Evolutionary conservation across 352 stramenopile genomes (phyloP).

Genomic region (Thalassiosira mediterranea): DNA sequence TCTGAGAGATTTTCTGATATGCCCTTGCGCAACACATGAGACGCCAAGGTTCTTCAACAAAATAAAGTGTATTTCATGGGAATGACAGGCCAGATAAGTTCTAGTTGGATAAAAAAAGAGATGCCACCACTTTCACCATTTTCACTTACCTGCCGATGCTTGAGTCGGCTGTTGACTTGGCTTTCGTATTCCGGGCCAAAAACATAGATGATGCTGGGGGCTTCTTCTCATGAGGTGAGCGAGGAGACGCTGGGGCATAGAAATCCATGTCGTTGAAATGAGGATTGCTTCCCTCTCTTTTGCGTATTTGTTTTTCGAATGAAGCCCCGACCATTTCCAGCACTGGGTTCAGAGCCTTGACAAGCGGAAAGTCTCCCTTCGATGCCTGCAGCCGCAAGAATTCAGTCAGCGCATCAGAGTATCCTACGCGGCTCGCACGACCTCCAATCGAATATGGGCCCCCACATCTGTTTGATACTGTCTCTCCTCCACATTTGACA

Average conservation of each 20-base stretch:
- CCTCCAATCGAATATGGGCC: conserved; percentile 75
- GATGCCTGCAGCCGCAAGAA: conserved; percentile 64
- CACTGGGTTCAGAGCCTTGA: conserved; percentile 60
- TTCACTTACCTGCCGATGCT: conserved; percentile 51
- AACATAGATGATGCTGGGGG: conserved; percentile 26
- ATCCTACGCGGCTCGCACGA: conserved; percentile 68
- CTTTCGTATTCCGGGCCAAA: conserved; percentile 35
- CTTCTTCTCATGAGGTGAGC: conserved; percentile 49
- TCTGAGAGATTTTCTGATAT: conserved; percentile 77
- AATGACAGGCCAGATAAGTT: conserved; percentile 8
- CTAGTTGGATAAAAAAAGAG: too few species aligned
- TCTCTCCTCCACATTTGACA: conserved; percentile 80
- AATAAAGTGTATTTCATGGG: background rate
- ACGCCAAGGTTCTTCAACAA: conserved; percentile 38
- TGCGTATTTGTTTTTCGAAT: conserved; percentile 75
- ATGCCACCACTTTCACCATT: too few species aligned
- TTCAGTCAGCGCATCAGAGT: conserved; percentile 60
- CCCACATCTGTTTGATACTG: conserved; percentile 60
- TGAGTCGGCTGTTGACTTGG: conserved; percentile 53
- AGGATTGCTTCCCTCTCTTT: conserved; percentile 18
- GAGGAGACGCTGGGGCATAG: conserved; percentile 48
- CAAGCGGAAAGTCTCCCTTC: conserved; percentile 49
- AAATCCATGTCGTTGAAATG: conserved; percentile 35
- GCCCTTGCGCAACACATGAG: conserved; percentile 69
- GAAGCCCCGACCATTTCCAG: conserved; percentile 75